These are phyloP conservation scores for Elongisporangium prolatum DNA, from an alignment of 352 stramenopile species.

Conservation along the genomic window DNA sequence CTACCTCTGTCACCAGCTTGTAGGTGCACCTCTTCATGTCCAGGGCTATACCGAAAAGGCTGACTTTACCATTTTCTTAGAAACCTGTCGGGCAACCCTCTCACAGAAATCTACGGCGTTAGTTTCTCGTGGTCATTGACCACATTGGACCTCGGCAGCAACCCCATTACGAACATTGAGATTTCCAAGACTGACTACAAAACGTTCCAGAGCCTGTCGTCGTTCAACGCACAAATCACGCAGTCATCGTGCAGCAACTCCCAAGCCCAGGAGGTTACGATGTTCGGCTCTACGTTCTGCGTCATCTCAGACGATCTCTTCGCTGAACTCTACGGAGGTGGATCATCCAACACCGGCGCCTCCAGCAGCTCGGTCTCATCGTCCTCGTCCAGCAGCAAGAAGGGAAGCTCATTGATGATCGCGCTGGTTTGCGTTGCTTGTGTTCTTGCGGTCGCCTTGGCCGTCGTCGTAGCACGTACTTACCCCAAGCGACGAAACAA, in stretches of 20 bases:
- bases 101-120: constrained; percentile 48
- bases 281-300: constrained; percentile 37
- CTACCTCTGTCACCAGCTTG: constrained; percentile 35
- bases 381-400: constrained; percentile 18
- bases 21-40: background rate
- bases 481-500: constrained; percentile 32
- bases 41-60: background rate
- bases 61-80: constrained; percentile 1
- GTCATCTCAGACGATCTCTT: constrained; percentile 69
- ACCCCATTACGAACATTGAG: constrained; percentile 61
- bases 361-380: constrained; percentile 16
- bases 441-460: constrained; percentile 47
- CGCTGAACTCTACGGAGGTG: constrained; percentile 29
- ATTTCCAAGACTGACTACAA: constrained; percentile 59
- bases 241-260: constrained; percentile 38
- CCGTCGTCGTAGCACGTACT: constrained; percentile 39
- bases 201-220: constrained; percentile 40
- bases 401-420: constrained; percentile 45
- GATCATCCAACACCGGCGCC: background rate
- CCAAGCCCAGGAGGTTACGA: constrained; percentile 33
- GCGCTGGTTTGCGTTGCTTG: constrained; percentile 47
- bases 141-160: constrained; percentile 37
- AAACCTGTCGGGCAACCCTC: constrained; percentile 56
- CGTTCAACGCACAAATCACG: constrained; percentile 33
- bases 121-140: constrained; percentile 47